These are phyloP conservation scores for Bauhinia variegata DNA, from an alignment of 306 rosid genomes.

Conservation along the genomic window DNA sequence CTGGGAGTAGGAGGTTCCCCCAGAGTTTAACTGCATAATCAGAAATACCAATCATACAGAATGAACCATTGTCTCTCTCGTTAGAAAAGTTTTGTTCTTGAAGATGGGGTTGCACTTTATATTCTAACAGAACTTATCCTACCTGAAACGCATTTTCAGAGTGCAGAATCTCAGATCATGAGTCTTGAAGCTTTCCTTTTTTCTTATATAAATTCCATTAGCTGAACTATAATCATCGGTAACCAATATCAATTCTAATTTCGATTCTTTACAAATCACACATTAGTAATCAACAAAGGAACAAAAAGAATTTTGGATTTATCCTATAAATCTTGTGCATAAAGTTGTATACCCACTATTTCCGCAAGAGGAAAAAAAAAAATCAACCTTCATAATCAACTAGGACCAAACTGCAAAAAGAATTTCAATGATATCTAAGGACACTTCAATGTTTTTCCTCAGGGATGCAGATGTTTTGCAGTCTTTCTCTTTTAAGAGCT, in stretches of 20 bases:
- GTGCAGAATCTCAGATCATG: background rate
- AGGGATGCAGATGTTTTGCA: slow-evolving; percentile 29
- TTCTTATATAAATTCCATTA: background rate
- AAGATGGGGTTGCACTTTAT: background rate
- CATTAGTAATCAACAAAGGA: background rate
- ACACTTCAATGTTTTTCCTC: background rate
- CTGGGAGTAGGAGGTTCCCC: too few species aligned
- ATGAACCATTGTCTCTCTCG: too few species aligned
- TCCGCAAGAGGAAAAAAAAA: background rate
- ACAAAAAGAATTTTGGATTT: background rate
- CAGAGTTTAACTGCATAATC: too few species aligned
- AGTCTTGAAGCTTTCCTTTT: background rate
- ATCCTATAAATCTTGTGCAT: too few species aligned
- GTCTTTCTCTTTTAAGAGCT: slow-evolving; percentile 62
- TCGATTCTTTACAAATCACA: background rate
- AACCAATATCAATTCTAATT: too few species aligned
- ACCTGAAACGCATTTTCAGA: background rate
- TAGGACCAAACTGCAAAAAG: slow-evolving; percentile 27
- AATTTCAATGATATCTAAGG: background rate
- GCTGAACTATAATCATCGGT: too few species aligned
- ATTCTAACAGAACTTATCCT: background rate
- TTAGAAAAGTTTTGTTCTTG: background rate
- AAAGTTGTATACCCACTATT: background rate
- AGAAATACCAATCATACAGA: too few species aligned
- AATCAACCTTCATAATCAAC: slow-evolving; percentile 8